These are phyloP conservation scores for Penicillium diatomitis DNA, from an alignment of 495 filamentous ascomycete species.

Conservation along the genomic window DNA sequence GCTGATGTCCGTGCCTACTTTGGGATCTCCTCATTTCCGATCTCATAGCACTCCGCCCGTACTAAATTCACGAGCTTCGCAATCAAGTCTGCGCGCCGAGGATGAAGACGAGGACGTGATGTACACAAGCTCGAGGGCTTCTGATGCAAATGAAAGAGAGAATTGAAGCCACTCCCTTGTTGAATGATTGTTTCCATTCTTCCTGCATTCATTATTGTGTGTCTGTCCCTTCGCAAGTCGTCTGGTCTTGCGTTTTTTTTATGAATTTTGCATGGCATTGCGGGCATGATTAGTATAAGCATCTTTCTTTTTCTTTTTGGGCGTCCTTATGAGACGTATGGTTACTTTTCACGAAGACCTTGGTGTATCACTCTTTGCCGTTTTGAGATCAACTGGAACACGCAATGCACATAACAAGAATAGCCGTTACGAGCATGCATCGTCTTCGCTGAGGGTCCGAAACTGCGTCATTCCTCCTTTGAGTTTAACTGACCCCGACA, in stretches of 20 bases:
- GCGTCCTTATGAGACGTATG: too few relatives aligned
- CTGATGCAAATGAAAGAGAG: neutral
- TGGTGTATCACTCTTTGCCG: neutral
- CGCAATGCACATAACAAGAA: too few relatives aligned
- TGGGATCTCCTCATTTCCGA: conserved; percentile 18
- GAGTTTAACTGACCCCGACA: neutral
- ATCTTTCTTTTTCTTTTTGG: too few relatives aligned
- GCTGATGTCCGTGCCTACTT: conserved; percentile 13
- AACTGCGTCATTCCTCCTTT: too few relatives aligned
- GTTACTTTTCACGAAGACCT: neutral
- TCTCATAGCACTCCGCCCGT: conserved; percentile 36
- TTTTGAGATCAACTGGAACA: too few relatives aligned
- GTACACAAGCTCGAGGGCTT: conserved; percentile 1
- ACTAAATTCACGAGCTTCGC: conserved; percentile 12
- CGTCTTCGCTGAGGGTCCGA: too few relatives aligned
- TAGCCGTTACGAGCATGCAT: too few relatives aligned
- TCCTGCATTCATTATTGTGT: neutral
- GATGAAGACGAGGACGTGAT: conserved; percentile 5
- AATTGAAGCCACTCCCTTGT: too few relatives aligned
- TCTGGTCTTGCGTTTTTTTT: neutral
- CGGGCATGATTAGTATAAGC: neutral
- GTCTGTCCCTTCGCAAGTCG: neutral
- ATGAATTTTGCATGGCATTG: conserved; percentile 6
- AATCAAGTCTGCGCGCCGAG: conserved; percentile 6
- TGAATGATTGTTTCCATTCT: too few relatives aligned